Evolutionary conservation across 345 rosid species (phyloP), one percentile per base, ranked within the genome.

Genomic region (Salix viminalis): DNA sequence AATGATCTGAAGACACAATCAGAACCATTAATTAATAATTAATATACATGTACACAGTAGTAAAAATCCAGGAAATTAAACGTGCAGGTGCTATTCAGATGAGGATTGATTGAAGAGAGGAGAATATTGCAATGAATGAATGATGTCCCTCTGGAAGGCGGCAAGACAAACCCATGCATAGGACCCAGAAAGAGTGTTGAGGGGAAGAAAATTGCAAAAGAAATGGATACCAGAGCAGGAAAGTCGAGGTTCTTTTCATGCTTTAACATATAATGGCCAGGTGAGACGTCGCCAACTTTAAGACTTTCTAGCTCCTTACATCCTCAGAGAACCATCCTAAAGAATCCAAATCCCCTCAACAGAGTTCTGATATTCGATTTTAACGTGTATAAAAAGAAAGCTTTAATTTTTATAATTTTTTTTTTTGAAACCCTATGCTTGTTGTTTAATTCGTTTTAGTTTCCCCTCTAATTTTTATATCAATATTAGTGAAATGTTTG

Each of bases 331-430:
- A 58, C 62, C 62, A 2, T 64, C 16, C 34, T 14, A 18, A 12
- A 62, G 50, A 73, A 58, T 61, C 69, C 24, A 26, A 62, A 61
- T 16, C 60, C 41, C 30, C 28, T 46, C 5, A 12, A 1, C 71
- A 48, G 6, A 48, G 13, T n/a, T 12, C 32, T 75, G 23, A 75
- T 67, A 75, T 75, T 75, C 78, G 72, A 48, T 75, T 67, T 61
- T 50, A 52, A 74, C 26, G 69, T 41, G 14, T 8, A 0, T 39
- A 62, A 0, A 26, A 75, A 67, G 66, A 48, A 65, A 67, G 14
- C 65, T 34, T 65, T 34, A 4, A 32, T 32, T 12, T 30, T 0
- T n/a, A n/a, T n/a, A n/a, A n/a, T n/a, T n/a, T n/a, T 65, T 32
- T 6, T 4, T 4, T 4, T 26, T 23, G 34, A 66, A 52, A 11